These are phyloP conservation scores for Catharanthus roseus DNA, from an alignment of 257 asterid species.

Conservation along the genomic window DNA sequence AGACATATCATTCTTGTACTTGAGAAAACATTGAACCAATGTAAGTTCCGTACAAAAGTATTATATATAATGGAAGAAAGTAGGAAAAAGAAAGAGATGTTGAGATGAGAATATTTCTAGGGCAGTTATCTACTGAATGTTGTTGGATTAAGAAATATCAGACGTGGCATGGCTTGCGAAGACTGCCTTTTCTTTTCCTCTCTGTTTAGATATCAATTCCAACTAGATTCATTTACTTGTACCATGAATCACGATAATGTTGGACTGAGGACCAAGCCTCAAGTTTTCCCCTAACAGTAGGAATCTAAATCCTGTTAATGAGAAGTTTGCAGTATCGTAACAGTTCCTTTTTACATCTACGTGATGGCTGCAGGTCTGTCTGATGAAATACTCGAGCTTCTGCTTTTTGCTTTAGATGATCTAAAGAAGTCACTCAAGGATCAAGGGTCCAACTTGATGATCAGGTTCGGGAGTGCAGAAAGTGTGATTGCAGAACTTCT, in stretches of 20 bases:
- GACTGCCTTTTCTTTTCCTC: background rate
- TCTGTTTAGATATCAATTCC: background rate
- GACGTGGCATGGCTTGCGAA: background rate
- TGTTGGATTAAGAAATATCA: background rate
- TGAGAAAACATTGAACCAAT: background rate
- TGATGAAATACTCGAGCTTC: constrained; percentile 70
- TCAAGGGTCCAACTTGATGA: constrained; percentile 76
- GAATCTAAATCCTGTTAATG: background rate
- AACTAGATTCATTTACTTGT: background rate
- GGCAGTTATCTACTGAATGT: background rate
- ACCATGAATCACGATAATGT: background rate
- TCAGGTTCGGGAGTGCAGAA: constrained; percentile 75
- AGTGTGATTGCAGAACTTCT: constrained; percentile 47
- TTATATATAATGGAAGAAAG: background rate
- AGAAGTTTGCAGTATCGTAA: background rate
- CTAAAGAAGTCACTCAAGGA: constrained; percentile 57
- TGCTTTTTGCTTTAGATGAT: constrained; percentile 72
- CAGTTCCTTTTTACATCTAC: constrained; percentile 1
- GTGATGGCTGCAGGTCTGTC: constrained; percentile 52
- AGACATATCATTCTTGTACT: background rate
- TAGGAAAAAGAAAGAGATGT: background rate
- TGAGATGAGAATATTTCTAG: background rate
- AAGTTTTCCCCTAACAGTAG: background rate
- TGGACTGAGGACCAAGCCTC: too few relatives aligned
- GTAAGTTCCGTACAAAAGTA: background rate